These are phyloP conservation scores for Phytophthora tubulina DNA, from an alignment of 352 stramenopile species.

Conservation along the genomic window DNA sequence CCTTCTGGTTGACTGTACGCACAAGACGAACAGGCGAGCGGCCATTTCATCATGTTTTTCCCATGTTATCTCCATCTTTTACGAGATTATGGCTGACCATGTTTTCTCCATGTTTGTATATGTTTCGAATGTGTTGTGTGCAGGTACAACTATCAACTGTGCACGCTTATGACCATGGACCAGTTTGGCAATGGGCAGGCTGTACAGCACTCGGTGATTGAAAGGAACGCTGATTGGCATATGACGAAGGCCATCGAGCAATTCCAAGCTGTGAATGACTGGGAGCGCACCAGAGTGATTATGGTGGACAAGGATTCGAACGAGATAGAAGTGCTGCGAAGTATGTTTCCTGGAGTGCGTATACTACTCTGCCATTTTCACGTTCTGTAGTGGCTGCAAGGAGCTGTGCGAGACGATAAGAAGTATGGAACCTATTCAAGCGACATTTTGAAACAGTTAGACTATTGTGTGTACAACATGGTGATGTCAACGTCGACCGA, in stretches of 20 bases:
- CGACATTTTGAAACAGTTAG: constrained; percentile 8
- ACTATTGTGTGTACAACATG: constrained; percentile 14
- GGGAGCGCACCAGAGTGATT: no score
- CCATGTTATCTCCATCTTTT: constrained; percentile 3
- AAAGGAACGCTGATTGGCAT: constrained; percentile 7
- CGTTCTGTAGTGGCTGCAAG: constrained; percentile 7
- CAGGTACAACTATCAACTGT: constrained; percentile 20
- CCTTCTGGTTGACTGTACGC: constrained; percentile 15
- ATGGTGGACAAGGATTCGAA: not conserved
- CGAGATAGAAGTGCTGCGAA: constrained; percentile 11
- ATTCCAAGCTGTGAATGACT: constrained; percentile 1
- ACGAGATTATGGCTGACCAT: not conserved
- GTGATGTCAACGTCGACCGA: constrained; percentile 1
- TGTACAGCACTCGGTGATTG: constrained; percentile 13
- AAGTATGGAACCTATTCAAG: constrained; percentile 11
- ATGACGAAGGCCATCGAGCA: constrained; percentile 12
- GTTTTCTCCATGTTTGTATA: constrained; percentile 4
- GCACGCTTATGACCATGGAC: constrained; percentile 16
- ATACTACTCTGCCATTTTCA: constrained; percentile 15
- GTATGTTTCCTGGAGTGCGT: not conserved
- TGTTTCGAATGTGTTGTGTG: constrained; percentile 2
- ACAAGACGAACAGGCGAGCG: constrained; percentile 18
- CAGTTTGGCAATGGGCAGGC: constrained; percentile 6
- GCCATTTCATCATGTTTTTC: not conserved
- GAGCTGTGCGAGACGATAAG: not conserved